These are phyloP conservation scores for Leccinum laetum DNA, from an alignment of 1,284 basidiomycete species.

Conservation along the genomic window DNA sequence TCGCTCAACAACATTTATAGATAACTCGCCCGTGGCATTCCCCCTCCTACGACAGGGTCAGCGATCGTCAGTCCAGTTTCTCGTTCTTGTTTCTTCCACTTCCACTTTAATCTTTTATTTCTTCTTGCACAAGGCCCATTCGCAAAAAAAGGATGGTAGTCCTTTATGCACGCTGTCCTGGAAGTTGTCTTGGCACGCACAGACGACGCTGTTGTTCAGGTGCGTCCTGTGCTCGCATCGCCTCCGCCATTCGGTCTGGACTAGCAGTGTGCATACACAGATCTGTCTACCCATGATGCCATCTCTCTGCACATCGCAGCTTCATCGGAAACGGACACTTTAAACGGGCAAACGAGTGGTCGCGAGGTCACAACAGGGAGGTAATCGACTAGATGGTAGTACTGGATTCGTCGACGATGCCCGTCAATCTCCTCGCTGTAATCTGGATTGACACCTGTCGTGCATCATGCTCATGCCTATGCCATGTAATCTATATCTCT, in stretches of 20 bases:
- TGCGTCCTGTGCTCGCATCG: too few relatives aligned
- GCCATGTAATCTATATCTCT: too few relatives aligned
- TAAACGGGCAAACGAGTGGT: slow-evolving; percentile 83
- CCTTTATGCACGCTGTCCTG: slow-evolving; percentile 65
- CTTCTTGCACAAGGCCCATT: slow-evolving; percentile 47
- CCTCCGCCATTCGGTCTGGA: not conserved
- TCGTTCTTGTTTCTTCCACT: not conserved
- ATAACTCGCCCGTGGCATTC: slow-evolving; percentile 76
- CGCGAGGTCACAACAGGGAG: slow-evolving; percentile 39
- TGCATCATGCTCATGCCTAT: too few relatives aligned
- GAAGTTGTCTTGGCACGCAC: slow-evolving; percentile 43
- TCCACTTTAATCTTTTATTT: not conserved
- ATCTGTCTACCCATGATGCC: slow-evolving; percentile 69
- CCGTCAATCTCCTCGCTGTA: not conserved
- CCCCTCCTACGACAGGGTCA: slow-evolving; percentile 75
- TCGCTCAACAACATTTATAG: slow-evolving; percentile 90
- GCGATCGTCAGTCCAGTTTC: slow-evolving; percentile 21
- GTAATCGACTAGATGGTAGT: slow-evolving; percentile 70
- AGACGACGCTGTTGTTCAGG: not conserved
- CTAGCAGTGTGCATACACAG: slow-evolving; percentile 21
- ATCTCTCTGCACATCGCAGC: slow-evolving; percentile 81
- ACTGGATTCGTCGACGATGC: slow-evolving; percentile 21
- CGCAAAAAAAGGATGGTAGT: slow-evolving; percentile 75
- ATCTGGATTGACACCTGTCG: too few relatives aligned
- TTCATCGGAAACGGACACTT: slow-evolving; percentile 93